Evolutionary conservation across 2,329 filamentous ascomycete species (phyloP).

Genomic region (Colletotrichum trifolii): DNA sequence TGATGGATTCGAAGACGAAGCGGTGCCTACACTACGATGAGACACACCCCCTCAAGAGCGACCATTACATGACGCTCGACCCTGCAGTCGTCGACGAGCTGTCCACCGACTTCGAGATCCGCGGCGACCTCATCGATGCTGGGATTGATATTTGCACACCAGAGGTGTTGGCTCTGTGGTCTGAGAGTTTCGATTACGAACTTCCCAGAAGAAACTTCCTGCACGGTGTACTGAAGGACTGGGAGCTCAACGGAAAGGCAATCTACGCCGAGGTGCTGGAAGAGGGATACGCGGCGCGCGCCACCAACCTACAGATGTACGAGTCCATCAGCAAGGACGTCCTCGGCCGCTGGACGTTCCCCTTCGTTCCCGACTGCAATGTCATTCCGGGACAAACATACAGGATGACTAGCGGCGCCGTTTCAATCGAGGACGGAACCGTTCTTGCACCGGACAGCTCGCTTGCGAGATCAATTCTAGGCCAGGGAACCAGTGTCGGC

Average conservation of each 20-base stretch:
- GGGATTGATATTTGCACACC: conserved; percentile 98
- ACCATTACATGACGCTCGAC: conserved; percentile 78
- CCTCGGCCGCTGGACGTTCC: conserved; percentile 88
- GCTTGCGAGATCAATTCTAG: conserved; percentile 79
- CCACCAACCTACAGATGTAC: conserved; percentile 88
- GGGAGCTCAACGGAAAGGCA: conserved; percentile 96
- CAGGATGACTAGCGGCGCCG: conserved; percentile 72
- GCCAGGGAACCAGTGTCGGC: conserved; percentile 79
- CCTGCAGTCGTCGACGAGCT: conserved; percentile 79
- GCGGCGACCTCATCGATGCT: conserved; percentile 90
- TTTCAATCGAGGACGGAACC: conserved; percentile 84
- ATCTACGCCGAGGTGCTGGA: conserved; percentile 89
- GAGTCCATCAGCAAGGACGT: conserved; percentile 89
- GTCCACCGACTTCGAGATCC: conserved; percentile 79
- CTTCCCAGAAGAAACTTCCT: conserved; percentile 88
- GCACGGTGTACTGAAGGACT: conserved; percentile 94
- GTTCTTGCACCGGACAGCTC: conserved; percentile 77
- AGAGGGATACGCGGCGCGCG: conserved; percentile 87
- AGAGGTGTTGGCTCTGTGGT: conserved; percentile 94
- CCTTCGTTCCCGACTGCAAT: conserved; percentile 90
- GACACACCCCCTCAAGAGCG: conserved; percentile 75
- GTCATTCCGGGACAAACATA: conserved; percentile 82
- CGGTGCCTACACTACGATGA: conserved; percentile 96
- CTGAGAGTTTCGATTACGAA: conserved; percentile 97
- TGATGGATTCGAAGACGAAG: conserved; percentile 82